Base-by-base conservation (phyloP, 352 stramenopile species). In the Phytophthora constricta region DNA sequence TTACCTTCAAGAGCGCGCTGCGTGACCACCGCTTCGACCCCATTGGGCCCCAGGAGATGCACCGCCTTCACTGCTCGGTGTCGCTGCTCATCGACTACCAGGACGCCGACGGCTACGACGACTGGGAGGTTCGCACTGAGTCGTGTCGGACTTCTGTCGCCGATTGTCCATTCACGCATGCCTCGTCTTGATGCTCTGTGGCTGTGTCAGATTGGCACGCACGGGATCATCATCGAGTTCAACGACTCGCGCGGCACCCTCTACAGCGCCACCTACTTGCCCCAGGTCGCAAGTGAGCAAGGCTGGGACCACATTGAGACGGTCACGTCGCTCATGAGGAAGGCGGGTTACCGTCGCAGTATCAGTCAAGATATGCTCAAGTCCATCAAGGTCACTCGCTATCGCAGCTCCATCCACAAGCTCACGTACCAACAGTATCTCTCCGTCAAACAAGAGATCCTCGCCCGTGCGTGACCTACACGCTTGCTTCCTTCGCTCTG, bases 141-240 rank as follows among this genome's bases (percentile, higher is more conserved):
- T 25, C 8, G 2, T 26, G 16, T 60, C 37, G 43, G 16, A 23
- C 5, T 37, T 23, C 2, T 19, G 45, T 16, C 19, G 10, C 16
- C 17, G 9, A 45, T 16, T 33, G 33, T 14, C n/a, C 10, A 16
- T 37, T 45, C 1, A 39, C n/a, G n/a, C n/a, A n/a, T n/a, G n/a
- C n/a, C n/a, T n/a, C 9, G 25, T 9, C 43, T 3, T 20, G 41
- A 27, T 14, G 27, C 3, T 22, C 26, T 52, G 26, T 46, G 19
- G 54, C 34, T 62, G 33, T 26, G 14, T 5, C 26, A 91, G 83
- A 79, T 91, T 34, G 86, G 81, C 49, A 79, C 79, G 13, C 85
- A 95, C 43, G 86, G 86, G 39, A 92, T 95, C 60, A 89, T 92
- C 65, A 90, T 95, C 68, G 80, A 91, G 53, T 92, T 95, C 61